Evolutionary conservation across 345 rosid species (phyloP).

Genomic region (Iberis pinnata): DNA sequence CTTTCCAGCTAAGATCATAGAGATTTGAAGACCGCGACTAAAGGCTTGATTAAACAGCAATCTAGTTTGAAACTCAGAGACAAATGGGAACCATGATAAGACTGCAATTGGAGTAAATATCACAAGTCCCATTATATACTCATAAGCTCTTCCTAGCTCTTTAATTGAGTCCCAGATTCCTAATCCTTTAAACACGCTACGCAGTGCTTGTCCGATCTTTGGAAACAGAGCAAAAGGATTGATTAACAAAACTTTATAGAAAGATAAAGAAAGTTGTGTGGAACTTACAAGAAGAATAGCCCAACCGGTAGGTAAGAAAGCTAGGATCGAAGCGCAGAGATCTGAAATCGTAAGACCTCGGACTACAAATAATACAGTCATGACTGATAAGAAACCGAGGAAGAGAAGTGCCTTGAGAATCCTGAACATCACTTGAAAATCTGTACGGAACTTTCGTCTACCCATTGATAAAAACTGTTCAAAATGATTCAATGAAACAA

Average conservation of each 20-base stretch:
- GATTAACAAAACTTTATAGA: constrained; percentile 1
- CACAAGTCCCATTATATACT: constrained; percentile 66
- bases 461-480: constrained; percentile 77
- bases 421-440: constrained; percentile 86
- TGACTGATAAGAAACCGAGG: constrained; percentile 76
- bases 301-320: constrained; percentile 90
- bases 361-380: constrained; percentile 74
- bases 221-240: constrained; percentile 7
- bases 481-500: constrained; percentile 7
- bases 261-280: neutral
- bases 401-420: constrained; percentile 91
- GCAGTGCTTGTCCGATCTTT: constrained; percentile 71
- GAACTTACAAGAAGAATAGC: constrained; percentile 75
- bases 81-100: constrained; percentile 84
- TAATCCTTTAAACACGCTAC: constrained; percentile 39
- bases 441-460: constrained; percentile 63
- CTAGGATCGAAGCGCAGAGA: constrained; percentile 63
- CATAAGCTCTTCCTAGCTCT: constrained; percentile 89
- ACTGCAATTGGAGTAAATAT: constrained; percentile 67
- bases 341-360: constrained; percentile 60
- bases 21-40: constrained; percentile 88
- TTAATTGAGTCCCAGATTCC: constrained; percentile 75
- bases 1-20: constrained; percentile 68
- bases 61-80: constrained; percentile 80
- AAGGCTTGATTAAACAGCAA: constrained; percentile 93